Evolutionary conservation across 2,329 filamentous ascomycete species (phyloP).

Genomic region (Ophiosphaerella narmari): DNA sequence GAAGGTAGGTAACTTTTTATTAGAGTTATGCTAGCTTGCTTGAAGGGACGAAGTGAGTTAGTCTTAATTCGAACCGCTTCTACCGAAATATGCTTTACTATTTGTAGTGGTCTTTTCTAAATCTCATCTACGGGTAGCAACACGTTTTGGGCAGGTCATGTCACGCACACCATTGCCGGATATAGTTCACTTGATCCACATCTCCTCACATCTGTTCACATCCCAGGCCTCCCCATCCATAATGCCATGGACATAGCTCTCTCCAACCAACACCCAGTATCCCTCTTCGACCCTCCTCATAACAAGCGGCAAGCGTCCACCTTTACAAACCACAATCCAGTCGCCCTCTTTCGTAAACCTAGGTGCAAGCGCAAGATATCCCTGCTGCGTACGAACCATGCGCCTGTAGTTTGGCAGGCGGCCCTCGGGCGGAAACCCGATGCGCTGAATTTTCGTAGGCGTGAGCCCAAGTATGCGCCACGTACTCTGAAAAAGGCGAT

Average conservation of each 20-base stretch:
- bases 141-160: too few relatives aligned
- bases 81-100: too few relatives aligned
- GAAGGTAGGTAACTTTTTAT: too few relatives aligned
- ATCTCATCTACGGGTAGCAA: too few relatives aligned
- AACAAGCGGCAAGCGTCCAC: slow-evolving; percentile 15
- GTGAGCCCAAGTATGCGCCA: slow-evolving; percentile 15
- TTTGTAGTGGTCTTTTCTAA: too few relatives aligned
- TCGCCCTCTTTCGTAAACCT: slow-evolving; percentile 11
- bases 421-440: slow-evolving; percentile 11
- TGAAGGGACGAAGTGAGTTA: too few relatives aligned
- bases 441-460: slow-evolving; percentile 15
- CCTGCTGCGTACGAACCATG: slow-evolving; percentile 5
- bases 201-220: slow-evolving; percentile 1
- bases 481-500: slow-evolving; percentile 9
- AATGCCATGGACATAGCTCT: slow-evolving; percentile 16
- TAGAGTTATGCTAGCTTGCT: too few relatives aligned
- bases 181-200: slow-evolving; percentile 10
- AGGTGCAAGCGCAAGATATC: slow-evolving; percentile 16
- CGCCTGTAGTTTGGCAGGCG: slow-evolving; percentile 15
- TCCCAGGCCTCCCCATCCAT: slow-evolving; percentile 16
- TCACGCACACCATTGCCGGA: too few relatives aligned
- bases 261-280: slow-evolving; percentile 10
- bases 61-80: too few relatives aligned
- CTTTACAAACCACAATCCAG: slow-evolving; percentile 13
- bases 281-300: neutral